Evolutionary conservation across 441 rosid species (phyloP).

Genomic region (Francoa sonchifolia): DNA sequence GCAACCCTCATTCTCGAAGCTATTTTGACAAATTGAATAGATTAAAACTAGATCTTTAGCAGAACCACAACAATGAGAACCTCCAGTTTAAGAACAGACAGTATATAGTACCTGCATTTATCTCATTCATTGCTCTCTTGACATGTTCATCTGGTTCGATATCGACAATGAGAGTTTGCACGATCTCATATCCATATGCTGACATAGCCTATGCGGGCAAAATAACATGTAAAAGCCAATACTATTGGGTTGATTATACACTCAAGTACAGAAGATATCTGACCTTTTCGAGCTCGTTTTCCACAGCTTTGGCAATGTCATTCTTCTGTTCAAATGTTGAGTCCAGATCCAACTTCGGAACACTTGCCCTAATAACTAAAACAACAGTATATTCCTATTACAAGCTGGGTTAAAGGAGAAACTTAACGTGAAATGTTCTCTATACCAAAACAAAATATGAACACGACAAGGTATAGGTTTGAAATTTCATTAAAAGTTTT

Average conservation of each 20-base stretch:
- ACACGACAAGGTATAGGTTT: too few relatives aligned
- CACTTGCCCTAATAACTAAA: conserved; percentile 51
- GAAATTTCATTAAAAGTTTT: too few relatives aligned
- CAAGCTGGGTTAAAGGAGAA: background rate
- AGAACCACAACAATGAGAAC: background rate
- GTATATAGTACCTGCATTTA: conserved; percentile 37
- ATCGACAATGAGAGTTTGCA: conserved; percentile 53
- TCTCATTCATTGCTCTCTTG: conserved; percentile 63
- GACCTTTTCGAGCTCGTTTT: conserved; percentile 56
- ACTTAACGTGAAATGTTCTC: background rate
- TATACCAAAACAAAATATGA: too few relatives aligned
- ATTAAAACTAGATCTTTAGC: conserved; percentile 1
- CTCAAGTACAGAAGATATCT: background rate
- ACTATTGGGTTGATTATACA: too few relatives aligned
- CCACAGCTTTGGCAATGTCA: conserved; percentile 53
- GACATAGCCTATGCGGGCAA: conserved; percentile 51
- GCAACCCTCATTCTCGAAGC: conserved; percentile 53
- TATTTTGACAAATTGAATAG: conserved; percentile 5
- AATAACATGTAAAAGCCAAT: background rate
- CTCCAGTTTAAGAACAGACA: background rate
- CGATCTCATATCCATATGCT: conserved; percentile 48
- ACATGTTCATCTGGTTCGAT: conserved; percentile 54
- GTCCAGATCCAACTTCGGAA: conserved; percentile 47
- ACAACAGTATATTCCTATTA: background rate
- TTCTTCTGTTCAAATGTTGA: conserved; percentile 55